Evolutionary conservation across 306 rosid species (phyloP).

Genomic region (Trichosanthes cucumerina): DNA sequence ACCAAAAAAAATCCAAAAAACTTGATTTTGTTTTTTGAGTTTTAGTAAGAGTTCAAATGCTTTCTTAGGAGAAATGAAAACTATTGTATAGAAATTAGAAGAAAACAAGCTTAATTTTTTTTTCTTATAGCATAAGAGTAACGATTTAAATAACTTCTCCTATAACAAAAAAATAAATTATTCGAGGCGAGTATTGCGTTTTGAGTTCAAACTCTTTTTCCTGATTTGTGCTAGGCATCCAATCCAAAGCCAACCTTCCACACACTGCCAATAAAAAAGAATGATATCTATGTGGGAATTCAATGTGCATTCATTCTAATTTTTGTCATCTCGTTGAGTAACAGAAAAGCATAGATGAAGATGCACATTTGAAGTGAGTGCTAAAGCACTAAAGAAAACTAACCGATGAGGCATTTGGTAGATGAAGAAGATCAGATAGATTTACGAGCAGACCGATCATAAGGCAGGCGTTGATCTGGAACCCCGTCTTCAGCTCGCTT

Average conservation of each 20-base stretch:
- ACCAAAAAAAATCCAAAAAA: too few species aligned
- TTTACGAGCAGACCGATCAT: constrained; percentile 36
- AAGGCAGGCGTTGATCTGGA: constrained; percentile 53
- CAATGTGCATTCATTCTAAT: neutral
- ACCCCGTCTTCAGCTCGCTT: constrained; percentile 74
- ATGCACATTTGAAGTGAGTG: neutral
- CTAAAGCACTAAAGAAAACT: neutral
- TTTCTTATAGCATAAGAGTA: too few species aligned
- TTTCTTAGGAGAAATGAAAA: too few species aligned
- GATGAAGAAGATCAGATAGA: constrained; percentile 12
- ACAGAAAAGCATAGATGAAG: neutral
- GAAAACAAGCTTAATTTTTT: too few species aligned
- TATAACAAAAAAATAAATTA: too few species aligned
- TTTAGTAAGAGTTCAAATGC: too few species aligned
- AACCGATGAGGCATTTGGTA: neutral
- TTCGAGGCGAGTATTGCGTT: neutral
- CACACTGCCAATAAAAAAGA: neutral
- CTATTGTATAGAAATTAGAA: too few species aligned
- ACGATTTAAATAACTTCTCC: too few species aligned
- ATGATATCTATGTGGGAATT: neutral
- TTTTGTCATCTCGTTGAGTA: neutral
- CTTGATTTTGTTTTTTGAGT: too few species aligned
- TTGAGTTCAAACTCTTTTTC: neutral
- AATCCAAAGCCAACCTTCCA: neutral
- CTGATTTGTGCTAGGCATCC: neutral